Base-by-base conservation (phyloP, 225 moss, liverwort and hornwort genomes). In the Pseudisothecium myosuroides region DNA sequence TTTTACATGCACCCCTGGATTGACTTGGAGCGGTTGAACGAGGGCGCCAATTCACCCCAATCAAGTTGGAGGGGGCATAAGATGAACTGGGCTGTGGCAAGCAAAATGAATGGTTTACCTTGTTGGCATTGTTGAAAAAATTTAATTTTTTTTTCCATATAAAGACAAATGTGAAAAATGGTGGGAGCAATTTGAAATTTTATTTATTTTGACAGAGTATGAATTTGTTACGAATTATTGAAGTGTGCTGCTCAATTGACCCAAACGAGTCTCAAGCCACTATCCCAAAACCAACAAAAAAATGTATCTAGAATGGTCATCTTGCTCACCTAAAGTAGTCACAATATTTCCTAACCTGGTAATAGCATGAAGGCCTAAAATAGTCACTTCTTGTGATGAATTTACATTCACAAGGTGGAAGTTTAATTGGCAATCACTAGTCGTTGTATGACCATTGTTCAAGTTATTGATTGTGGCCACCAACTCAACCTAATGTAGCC, bases 331-430 rank as follows among this genome's bases (percentile, higher is more conserved):
- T 31, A 7, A 9, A 31, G 7, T 0, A 74, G 0, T 47, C 4
- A 29, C 6, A 47, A 29, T 18, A 47, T 29, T 73, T 73, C 0
- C 0, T 11, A 45, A 45, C 4, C 9, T 17, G 16, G 6, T 4
- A 0, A 47, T 0, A 74, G 0, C 1, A 29, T 31, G 1, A 28
- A 31, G 47, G 47, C 7, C 11, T 47, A 7, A 74, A 17, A 74
- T 18, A 31, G 1, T 29, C 6, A 74, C 11, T 47, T 47, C 2
- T 0, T 18, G 0, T 11, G 3, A 18, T 74, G 19, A 47, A 47
- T 18, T 47, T 74, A 45, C 4, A 45, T 3, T 73, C 6, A 45
- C 29, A 17, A 45, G 10, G 47, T 29, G 2, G 2, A 41, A 41
- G 26, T 16, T 16, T 4, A 0, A 27, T 0, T 4, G 0, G 3